These are phyloP conservation scores for Picea glauca DNA, from an alignment of 75 land plant species.

Conservation along the genomic window DNA sequence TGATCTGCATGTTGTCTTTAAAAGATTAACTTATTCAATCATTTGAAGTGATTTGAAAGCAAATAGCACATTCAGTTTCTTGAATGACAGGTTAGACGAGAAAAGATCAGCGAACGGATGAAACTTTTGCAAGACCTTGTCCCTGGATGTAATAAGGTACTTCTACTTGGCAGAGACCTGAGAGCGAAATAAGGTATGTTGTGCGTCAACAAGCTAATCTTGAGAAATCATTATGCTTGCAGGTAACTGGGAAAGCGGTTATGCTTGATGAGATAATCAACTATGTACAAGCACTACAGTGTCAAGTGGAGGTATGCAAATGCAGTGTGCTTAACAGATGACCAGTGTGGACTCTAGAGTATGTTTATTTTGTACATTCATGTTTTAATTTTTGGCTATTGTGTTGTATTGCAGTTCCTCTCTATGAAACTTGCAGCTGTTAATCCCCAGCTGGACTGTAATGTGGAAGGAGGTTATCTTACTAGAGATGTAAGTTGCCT, in stretches of 20 bases:
- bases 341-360: too few species aligned
- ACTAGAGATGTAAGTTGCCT: constrained; percentile 61
- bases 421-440: constrained; percentile 90
- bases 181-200: too few species aligned
- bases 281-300: constrained; percentile 90
- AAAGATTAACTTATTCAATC: too few species aligned
- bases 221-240: background rate
- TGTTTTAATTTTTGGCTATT: background rate
- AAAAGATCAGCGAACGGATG: constrained; percentile 94
- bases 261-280: constrained; percentile 98
- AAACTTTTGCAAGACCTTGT: constrained; percentile 90
- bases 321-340: background rate
- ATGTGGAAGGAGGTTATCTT: constrained; percentile 49
- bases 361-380: background rate
- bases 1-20: too few species aligned
- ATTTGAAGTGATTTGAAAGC: too few species aligned
- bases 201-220: background rate
- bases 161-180: background rate
- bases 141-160: constrained; percentile 92
- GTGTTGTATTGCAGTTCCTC: constrained; percentile 50
- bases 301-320: constrained; percentile 81
- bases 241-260: constrained; percentile 95
- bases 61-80: background rate
- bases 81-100: constrained; percentile 67
- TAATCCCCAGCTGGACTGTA: constrained; percentile 58